Percentiles rank a stretch among this genome's conserved stretches.
phyloP scores from a whole-genome alignment of 2,329 filamentous ascomycete species.

The Nakataea oryzae region DNA sequence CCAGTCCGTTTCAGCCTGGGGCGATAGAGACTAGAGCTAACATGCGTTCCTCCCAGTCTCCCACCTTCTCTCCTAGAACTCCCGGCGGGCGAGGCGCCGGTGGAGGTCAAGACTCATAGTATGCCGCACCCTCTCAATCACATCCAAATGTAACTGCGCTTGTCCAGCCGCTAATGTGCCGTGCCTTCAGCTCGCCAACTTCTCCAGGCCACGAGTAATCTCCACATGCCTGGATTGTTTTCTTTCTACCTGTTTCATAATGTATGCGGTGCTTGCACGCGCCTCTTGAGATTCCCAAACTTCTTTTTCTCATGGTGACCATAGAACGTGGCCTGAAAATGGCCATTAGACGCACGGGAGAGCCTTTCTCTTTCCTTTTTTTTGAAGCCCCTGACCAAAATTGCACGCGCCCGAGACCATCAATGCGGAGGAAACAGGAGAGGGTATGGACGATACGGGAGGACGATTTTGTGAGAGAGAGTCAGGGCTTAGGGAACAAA shows the following conservation, averaged over 20 bases:
- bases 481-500: not conserved
- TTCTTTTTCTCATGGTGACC: not conserved
- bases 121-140: constrained; percentile 12
- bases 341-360: not conserved
- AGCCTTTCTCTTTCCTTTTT: not conserved
- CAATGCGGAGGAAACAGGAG: not conserved
- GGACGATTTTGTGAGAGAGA: not conserved
- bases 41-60: constrained; percentile 23
- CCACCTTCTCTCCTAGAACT: constrained; percentile 32
- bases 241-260: constrained; percentile 7
- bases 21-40: not conserved
- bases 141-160: constrained; percentile 1
- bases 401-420: not conserved
- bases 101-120: constrained; percentile 30
- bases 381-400: not conserved
- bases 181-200: constrained; percentile 21
- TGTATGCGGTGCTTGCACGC: constrained; percentile 5
- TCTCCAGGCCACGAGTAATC: constrained; percentile 25
- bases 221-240: constrained; percentile 2
- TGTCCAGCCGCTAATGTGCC: not conserved
- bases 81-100: constrained; percentile 24
- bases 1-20: too few species aligned
- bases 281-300: not conserved
- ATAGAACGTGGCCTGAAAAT: not conserved
- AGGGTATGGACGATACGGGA: not conserved